phyloP scores from a whole-genome alignment of 106 monocot species.

The Allium sativum region DNA sequence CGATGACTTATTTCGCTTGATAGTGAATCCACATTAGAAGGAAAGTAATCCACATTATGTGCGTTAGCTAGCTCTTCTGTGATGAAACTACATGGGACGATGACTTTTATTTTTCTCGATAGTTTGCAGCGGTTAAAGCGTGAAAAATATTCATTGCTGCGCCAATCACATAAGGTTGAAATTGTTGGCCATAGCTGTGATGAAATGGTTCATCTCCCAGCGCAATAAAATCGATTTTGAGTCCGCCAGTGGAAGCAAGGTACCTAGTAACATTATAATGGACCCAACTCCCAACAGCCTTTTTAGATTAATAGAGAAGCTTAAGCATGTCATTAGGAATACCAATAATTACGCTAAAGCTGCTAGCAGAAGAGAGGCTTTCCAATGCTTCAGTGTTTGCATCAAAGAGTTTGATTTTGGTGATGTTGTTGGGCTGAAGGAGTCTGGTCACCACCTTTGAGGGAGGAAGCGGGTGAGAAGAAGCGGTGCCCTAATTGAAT shows the following conservation, averaged over 20 bases:
- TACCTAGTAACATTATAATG: slow-evolving; percentile 89
- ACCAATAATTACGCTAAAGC: slow-evolving; percentile 52
- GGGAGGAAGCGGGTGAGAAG: slow-evolving; percentile 67
- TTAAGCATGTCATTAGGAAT: slow-evolving; percentile 69
- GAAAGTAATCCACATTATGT: slow-evolving; percentile 60
- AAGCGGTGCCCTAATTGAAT: slow-evolving; percentile 60
- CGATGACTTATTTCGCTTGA: slow-evolving; percentile 48
- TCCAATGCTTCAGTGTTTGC: slow-evolving; percentile 46
- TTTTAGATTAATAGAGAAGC: slow-evolving; percentile 46
- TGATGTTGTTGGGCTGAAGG: slow-evolving; percentile 54
- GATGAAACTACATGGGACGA: slow-evolving; percentile 63
- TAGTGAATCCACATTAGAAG: slow-evolving; percentile 39
- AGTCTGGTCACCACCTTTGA: slow-evolving; percentile 40
- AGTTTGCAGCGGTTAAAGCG: slow-evolving; percentile 37
- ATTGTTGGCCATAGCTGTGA: slow-evolving; percentile 40
- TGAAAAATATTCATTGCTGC: slow-evolving; percentile 64
- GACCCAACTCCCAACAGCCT: slow-evolving; percentile 74
- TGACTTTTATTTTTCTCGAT: slow-evolving; percentile 50
- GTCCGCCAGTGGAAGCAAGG: slow-evolving; percentile 20
- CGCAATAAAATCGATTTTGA: slow-evolving; percentile 64
- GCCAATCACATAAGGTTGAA: slow-evolving; percentile 46
- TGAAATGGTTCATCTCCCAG: slow-evolving; percentile 90
- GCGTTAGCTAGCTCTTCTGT: slow-evolving; percentile 40
- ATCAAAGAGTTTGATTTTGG: slow-evolving; percentile 60
- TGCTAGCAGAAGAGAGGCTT: slow-evolving; percentile 51